phyloP scores from a whole-genome alignment of 129 eudicot genomes.

The Smallanthus sonchifolius region DNA sequence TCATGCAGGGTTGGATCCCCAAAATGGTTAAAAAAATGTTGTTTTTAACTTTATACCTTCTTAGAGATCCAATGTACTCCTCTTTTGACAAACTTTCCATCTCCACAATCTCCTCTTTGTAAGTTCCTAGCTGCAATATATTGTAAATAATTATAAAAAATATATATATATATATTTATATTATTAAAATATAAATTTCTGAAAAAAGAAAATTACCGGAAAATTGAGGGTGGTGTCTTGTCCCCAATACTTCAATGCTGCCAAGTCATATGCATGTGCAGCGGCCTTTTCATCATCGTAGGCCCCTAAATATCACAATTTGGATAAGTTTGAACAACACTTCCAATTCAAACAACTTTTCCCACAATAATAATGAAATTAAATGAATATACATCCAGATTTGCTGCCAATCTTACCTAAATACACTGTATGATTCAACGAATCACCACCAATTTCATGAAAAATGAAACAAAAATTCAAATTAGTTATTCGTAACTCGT shows the following conservation, averaged over 20 bases:
- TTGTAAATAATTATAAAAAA: neutral
- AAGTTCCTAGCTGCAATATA: constrained; percentile 48
- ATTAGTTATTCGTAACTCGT: neutral
- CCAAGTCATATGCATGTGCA: constrained; percentile 93
- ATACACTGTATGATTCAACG: constrained; percentile 48
- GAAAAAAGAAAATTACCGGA: constrained; percentile 38
- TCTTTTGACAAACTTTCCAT: constrained; percentile 77
- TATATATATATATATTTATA: neutral
- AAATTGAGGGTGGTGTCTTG: constrained; percentile 67
- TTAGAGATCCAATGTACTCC: constrained; percentile 76
- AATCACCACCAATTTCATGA: constrained; percentile 32
- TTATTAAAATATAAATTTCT: neutral
- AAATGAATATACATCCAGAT: constrained; percentile 1
- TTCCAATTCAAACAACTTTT: constrained; percentile 19
- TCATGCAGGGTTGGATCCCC: no score
- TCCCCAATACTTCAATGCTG: constrained; percentile 96
- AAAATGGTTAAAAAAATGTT: no score
- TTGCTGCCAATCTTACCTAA: constrained; percentile 52
- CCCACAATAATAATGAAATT: constrained; percentile 2
- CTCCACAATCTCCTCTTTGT: constrained; percentile 52
- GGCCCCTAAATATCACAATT: constrained; percentile 60
- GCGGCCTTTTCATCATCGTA: constrained; percentile 87
- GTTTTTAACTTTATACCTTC: constrained; percentile 46
- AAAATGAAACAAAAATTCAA: constrained; percentile 1
- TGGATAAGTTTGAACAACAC: constrained; percentile 27